phyloP scores from a whole-genome alignment of 805 yeast genomes.

The Metschnikowia bowlesiae region DNA sequence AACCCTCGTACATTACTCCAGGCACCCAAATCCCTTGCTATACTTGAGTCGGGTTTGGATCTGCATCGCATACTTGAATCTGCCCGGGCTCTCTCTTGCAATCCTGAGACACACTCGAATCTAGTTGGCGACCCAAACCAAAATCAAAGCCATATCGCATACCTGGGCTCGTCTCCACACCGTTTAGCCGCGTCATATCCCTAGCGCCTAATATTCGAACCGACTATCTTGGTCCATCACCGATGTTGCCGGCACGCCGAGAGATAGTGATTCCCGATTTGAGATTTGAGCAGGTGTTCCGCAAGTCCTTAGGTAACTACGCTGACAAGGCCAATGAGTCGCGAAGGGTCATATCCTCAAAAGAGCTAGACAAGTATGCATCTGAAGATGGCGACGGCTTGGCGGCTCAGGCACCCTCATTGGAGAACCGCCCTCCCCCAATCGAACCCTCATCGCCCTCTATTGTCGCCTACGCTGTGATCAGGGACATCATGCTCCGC shows the following conservation, averaged over 20 bases:
- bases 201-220: too few relatives aligned
- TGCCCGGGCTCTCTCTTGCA: too few relatives aligned
- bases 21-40: not conserved
- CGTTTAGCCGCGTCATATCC: too few relatives aligned
- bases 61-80: not conserved
- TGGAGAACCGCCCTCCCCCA: constrained; percentile 20
- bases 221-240: not conserved
- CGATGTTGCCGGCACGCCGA: not conserved
- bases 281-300: constrained; percentile 61
- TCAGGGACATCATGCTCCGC: constrained; percentile 49
- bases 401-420: not conserved
- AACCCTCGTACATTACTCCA: not conserved
- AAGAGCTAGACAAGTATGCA: constrained; percentile 15
- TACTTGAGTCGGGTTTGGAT: not conserved
- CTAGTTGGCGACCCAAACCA: too few relatives aligned
- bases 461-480: constrained; percentile 44
- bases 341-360: constrained; percentile 12
- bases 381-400: not conserved
- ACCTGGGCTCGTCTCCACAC: too few relatives aligned
- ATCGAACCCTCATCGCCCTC: constrained; percentile 40
- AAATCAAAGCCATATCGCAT: too few relatives aligned
- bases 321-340: constrained; percentile 20
- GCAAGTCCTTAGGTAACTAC: constrained; percentile 27
- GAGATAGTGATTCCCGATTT: constrained; percentile 50
- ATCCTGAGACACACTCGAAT: too few relatives aligned